phyloP scores from a whole-genome alignment of 768 basidiomycete species.

The Boletus insuetus region DNA sequence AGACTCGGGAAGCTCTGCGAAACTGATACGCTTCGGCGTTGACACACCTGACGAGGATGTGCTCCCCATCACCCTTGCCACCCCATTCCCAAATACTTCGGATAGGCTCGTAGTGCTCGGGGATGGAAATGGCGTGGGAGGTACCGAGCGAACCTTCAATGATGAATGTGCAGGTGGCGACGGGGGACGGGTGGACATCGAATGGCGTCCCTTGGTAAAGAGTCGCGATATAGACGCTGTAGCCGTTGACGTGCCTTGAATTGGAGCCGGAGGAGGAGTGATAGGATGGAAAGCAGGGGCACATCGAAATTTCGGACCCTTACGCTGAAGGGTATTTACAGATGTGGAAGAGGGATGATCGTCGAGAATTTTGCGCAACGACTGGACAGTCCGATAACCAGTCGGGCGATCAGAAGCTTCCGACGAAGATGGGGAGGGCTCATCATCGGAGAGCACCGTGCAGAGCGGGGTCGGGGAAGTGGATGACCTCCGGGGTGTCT shows the following conservation, averaged over 20 bases:
- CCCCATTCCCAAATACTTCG: constrained; percentile 28
- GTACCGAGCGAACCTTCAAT: constrained; percentile 39
- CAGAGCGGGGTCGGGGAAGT: constrained; percentile 28
- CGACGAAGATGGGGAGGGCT: constrained; percentile 48
- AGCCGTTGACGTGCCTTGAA: constrained; percentile 64
- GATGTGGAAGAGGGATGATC: constrained; percentile 39
- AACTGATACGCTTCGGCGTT: constrained; percentile 77
- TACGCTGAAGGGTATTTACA: constrained; percentile 14
- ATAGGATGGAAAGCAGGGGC: constrained; percentile 34
- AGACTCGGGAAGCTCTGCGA: constrained; percentile 71
- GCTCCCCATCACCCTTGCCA: constrained; percentile 35
- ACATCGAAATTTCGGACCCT: constrained; percentile 11
- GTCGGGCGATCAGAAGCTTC: constrained; percentile 50
- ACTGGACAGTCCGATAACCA: constrained; percentile 62
- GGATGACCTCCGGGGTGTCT: constrained; percentile 28
- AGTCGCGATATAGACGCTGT: constrained; percentile 79
- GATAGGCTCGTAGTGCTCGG: constrained; percentile 26
- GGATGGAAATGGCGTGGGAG: constrained; percentile 37
- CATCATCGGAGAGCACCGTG: constrained; percentile 59
- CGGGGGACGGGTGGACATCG: constrained; percentile 61
- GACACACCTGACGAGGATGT: constrained; percentile 48
- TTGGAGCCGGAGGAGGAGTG: constrained; percentile 49
- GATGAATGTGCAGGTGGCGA: constrained; percentile 57
- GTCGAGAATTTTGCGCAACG: constrained; percentile 69
- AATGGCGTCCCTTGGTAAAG: constrained; percentile 58